Conservation (phyloP, 2,329 filamentous ascomycete genomes). For the Lasiodiplodia gonubiensis region DNA sequence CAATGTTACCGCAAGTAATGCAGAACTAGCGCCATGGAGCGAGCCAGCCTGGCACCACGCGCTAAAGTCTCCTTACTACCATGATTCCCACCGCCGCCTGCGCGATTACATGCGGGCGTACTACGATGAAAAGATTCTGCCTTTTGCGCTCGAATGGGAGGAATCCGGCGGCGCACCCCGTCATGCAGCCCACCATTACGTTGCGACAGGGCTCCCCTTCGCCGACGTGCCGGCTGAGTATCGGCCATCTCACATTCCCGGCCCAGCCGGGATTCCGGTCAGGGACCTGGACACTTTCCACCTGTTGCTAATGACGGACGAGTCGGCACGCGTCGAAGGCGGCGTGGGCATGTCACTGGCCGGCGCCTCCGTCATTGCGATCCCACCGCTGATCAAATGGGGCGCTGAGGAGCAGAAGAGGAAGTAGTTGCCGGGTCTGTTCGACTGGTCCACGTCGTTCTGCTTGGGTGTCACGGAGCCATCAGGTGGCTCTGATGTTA, state of each 20-base stretch:
- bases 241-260: slow-evolving; percentile 46
- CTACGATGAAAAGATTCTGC: slow-evolving; percentile 63
- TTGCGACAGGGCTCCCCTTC: slow-evolving; percentile 50
- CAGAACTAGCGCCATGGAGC: slow-evolving; percentile 42
- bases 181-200: slow-evolving; percentile 49
- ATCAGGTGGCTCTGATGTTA: slow-evolving; percentile 66
- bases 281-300: slow-evolving; percentile 48
- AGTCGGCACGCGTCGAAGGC: slow-evolving; percentile 61
- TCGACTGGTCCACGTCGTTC: slow-evolving; percentile 64
- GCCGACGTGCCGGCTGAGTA: slow-evolving; percentile 53
- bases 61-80: slow-evolving; percentile 67
- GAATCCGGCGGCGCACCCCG: slow-evolving; percentile 55
- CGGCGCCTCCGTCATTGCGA: slow-evolving; percentile 67
- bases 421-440: slow-evolving; percentile 65
- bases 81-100: slow-evolving; percentile 63
- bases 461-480: slow-evolving; percentile 71
- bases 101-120: slow-evolving; percentile 64
- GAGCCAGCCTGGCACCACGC: slow-evolving; percentile 56
- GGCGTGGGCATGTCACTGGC: slow-evolving; percentile 64
- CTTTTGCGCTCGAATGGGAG: slow-evolving; percentile 69
- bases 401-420: slow-evolving; percentile 65
- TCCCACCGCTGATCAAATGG: slow-evolving; percentile 67
- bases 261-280: slow-evolving; percentile 46
- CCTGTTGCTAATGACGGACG: slow-evolving; percentile 60
- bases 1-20: neutral